Evolutionary conservation across 2,329 filamentous ascomycete species (phyloP), one percentile per base, ranked within the genome.

Genomic region (Albifimbria verrucaria): DNA sequence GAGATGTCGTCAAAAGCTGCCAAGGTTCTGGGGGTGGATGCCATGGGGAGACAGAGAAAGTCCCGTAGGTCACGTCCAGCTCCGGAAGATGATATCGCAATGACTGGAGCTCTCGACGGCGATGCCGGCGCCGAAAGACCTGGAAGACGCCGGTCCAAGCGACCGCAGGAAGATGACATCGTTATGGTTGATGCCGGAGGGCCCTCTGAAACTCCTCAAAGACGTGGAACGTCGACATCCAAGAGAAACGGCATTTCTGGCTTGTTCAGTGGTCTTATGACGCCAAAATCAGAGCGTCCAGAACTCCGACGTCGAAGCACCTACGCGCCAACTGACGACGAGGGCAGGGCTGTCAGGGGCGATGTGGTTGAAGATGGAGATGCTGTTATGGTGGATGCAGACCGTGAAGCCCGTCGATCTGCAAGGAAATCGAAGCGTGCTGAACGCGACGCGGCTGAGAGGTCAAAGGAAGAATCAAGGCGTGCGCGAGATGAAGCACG

Each of bases 1-100:
- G 81, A 83, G 49, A 80, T 90, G 65, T 80, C 86, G 7, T 80
- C 84, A 45, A 96, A 95, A 70, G 90, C 90, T 24, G 89, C 90
- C 26, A 92, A 86, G 69, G 72, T 93, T 50, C 83, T 94, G 2
- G 83, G 92, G 74, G 60, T 81, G 22, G 76, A 76, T 41, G 72
- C 67, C 70, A 15, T 65, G 63, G 43, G 69, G 66, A 70, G 69
- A 57, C 74, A 68, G 57, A 73, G 70, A 50, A 74, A 81, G 66
- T 60, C 66, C 26, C 79, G 80, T 52, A 83, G 76, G 57, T 39
- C 55, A 7, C 57, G 60, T 49, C 60, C 17, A 67, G 11, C 68
- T 11, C 73, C 75, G 12, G 76, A 82, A 7, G 77, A 81, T 23
- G 79, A 83, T 42, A 70, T 78, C 44, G 68, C 77, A 39, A 78